phyloP scores from a whole-genome alignment of 805 yeast species.

The Schwanniomyces vanrijiae region DNA sequence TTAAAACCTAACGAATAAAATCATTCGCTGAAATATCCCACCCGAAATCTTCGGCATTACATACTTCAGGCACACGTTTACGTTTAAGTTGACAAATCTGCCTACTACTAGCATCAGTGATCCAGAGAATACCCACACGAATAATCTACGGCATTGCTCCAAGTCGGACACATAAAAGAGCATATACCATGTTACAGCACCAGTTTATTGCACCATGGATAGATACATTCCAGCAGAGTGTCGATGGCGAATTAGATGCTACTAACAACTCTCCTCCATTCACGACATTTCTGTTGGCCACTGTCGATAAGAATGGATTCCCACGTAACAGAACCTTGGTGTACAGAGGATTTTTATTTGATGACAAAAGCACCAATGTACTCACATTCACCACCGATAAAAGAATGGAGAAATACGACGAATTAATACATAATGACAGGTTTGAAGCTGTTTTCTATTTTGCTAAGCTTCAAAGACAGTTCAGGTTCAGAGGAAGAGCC shows the following conservation, averaged over 20 bases:
- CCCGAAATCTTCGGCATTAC: neutral
- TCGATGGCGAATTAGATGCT: slow-evolving; percentile 42
- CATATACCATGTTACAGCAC: slow-evolving; percentile 21
- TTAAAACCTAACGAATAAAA: neutral
- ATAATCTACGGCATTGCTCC: neutral
- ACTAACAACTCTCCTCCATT: slow-evolving; percentile 42
- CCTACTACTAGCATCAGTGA: neutral
- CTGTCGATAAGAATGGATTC: slow-evolving; percentile 51
- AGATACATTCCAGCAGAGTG: slow-evolving; percentile 58
- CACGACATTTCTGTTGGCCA: slow-evolving; percentile 65
- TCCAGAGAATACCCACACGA: neutral
- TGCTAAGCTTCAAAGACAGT: slow-evolving; percentile 60
- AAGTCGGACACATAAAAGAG: neutral
- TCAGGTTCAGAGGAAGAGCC: slow-evolving; percentile 69
- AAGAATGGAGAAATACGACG: slow-evolving; percentile 62
- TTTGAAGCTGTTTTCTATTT: slow-evolving; percentile 78
- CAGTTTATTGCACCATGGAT: slow-evolving; percentile 70
- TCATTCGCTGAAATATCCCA: neutral
- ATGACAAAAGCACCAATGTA: slow-evolving; percentile 65
- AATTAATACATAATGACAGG: slow-evolving; percentile 49
- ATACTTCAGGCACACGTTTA: neutral
- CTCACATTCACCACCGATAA: slow-evolving; percentile 70
- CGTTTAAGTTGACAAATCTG: neutral
- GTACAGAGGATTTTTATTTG: slow-evolving; percentile 72
- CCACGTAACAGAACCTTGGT: slow-evolving; percentile 74